A percentile compares a stretch with the other conserved stretches of the same genome.
phyloP scores from a whole-genome alignment of 305 asterid genomes.

The Salvia sclarea region DNA sequence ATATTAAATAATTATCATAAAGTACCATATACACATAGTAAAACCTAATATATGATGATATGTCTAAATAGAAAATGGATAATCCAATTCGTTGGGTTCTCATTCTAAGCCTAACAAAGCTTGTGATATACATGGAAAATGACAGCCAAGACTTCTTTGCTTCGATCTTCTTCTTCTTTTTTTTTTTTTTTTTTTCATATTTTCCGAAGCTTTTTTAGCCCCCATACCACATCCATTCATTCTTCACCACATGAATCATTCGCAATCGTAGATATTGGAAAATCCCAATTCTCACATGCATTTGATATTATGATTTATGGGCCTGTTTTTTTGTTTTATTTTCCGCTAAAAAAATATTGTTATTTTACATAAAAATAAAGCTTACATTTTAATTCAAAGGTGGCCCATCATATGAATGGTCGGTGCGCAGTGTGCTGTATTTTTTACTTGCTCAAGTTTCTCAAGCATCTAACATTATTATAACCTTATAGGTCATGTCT shows the following conservation, averaged over 20 bases:
- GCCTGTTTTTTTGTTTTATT: not conserved
- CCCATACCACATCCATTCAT: conserved; percentile 21
- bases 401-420: conserved; percentile 25
- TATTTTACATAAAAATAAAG: not conserved
- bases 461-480: not conserved
- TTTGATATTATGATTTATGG: conserved; percentile 5
- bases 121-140: conserved; percentile 21
- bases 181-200: conserved; percentile 8
- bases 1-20: no score
- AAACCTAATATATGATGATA: not conserved
- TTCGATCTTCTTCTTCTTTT: not conserved
- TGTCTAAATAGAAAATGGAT: not conserved
- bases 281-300: conserved; percentile 23
- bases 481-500: not conserved
- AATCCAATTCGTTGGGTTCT: not conserved
- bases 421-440: conserved; percentile 23
- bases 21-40: no score
- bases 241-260: conserved; percentile 5
- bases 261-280: not conserved
- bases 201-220: conserved; percentile 6
- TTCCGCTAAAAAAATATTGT: not conserved
- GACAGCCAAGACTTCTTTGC: conserved; percentile 3
- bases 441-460: conserved; percentile 21
- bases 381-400: conserved; percentile 27
- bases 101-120: not conserved